Evolutionary conservation across 2,329 filamentous ascomycete species (phyloP).

Genomic region (Pestalotiopsis sp.): DNA sequence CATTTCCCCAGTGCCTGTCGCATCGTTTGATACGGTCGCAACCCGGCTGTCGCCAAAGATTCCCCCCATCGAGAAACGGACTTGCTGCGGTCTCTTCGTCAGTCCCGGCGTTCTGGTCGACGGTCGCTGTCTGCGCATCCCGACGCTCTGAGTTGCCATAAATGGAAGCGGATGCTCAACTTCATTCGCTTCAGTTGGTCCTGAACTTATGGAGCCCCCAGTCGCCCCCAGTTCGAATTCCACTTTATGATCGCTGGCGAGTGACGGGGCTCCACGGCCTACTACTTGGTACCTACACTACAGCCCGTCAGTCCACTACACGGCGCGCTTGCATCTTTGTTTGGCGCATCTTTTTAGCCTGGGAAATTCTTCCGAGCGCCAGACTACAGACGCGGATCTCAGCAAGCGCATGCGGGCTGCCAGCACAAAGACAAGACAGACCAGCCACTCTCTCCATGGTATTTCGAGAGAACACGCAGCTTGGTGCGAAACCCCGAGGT

Average conservation of each 20-base stretch:
- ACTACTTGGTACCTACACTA: no score
- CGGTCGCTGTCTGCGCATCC: neutral
- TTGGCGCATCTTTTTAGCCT: neutral
- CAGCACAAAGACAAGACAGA: neutral
- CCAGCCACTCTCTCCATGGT: neutral
- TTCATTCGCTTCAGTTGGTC: slow-evolving; percentile 1
- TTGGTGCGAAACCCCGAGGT: neutral
- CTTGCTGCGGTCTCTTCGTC: neutral
- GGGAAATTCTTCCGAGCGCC: no score
- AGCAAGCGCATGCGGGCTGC: neutral
- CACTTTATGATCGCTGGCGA: neutral
- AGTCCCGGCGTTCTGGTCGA: neutral
- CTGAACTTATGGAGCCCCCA: neutral
- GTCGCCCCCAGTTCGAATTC: neutral
- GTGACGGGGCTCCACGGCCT: slow-evolving; percentile 4
- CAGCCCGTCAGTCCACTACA: no score
- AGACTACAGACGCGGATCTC: no score
- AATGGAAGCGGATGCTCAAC: neutral
- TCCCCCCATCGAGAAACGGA: neutral
- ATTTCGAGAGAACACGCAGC: neutral
- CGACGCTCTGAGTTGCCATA: neutral
- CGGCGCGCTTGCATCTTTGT: neutral
- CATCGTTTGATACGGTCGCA: neutral
- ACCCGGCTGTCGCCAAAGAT: neutral
- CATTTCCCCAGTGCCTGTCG: neutral